Evolutionary conservation across 306 rosid genomes (phyloP).

Genomic region (Myrica gale): DNA sequence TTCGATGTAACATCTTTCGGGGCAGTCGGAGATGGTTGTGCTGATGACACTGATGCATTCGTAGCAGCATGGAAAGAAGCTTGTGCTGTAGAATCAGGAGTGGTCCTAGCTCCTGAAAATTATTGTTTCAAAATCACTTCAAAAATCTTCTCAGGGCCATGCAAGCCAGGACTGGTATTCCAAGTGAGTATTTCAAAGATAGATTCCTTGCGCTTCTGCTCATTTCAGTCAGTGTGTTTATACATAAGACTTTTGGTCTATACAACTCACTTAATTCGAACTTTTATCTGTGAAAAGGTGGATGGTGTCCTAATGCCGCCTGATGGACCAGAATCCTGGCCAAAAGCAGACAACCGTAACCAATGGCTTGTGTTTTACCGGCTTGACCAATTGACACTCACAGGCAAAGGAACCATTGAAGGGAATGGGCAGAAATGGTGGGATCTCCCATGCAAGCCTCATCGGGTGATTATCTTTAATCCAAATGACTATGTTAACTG

Average conservation of each 20-base stretch:
- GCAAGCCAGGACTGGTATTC: slow-evolving; percentile 84
- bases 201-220: not conserved
- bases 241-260: not conserved
- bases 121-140: slow-evolving; percentile 73
- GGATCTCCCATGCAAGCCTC: slow-evolving; percentile 98
- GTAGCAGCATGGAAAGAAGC: slow-evolving; percentile 91
- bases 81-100: slow-evolving; percentile 72
- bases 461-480: slow-evolving; percentile 51
- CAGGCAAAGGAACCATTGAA: slow-evolving; percentile 85
- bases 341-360: slow-evolving; percentile 55
- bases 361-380: slow-evolving; percentile 94
- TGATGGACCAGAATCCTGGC: slow-evolving; percentile 89
- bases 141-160: slow-evolving; percentile 88
- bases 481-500: not conserved
- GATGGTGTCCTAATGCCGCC: slow-evolving; percentile 92
- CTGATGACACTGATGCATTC: slow-evolving; percentile 83
- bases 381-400: slow-evolving; percentile 73
- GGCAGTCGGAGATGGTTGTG: slow-evolving; percentile 78
- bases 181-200: slow-evolving; percentile 50
- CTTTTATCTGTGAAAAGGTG: slow-evolving; percentile 47
- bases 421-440: slow-evolving; percentile 97
- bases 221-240: not conserved
- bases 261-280: not conserved
- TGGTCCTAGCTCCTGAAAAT: slow-evolving; percentile 60
- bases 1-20: slow-evolving; percentile 77